phyloP scores from a whole-genome alignment of 2,329 filamentous ascomycete genomes.

The Aspergillus sp. region DNA sequence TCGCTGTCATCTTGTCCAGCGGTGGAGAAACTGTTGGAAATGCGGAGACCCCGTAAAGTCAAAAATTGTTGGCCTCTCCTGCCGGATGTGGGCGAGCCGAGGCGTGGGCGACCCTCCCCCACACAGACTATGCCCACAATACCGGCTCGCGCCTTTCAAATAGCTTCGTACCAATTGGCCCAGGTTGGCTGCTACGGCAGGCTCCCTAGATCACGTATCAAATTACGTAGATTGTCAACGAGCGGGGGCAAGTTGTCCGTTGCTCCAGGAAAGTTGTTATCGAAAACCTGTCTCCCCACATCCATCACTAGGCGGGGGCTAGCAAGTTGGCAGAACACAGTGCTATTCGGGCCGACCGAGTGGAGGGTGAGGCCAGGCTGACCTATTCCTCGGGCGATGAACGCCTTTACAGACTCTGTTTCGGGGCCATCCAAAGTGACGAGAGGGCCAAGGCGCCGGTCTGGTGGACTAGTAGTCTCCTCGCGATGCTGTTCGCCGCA shows the following conservation, averaged over 20 bases:
- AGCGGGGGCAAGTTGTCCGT: slow-evolving; percentile 3
- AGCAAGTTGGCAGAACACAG: slow-evolving; percentile 1
- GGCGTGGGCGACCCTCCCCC: neutral
- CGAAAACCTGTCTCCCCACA: slow-evolving; percentile 2
- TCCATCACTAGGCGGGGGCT: slow-evolving; percentile 8
- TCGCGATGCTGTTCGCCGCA: neutral
- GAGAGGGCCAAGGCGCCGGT: neutral
- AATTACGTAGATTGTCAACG: slow-evolving; percentile 1
- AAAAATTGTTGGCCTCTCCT: neutral
- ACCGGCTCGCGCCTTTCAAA: neutral
- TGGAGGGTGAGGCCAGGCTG: neutral
- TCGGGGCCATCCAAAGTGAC: neutral
- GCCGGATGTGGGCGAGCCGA: neutral
- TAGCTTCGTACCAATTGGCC: too few species aligned
- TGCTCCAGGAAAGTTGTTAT: neutral
- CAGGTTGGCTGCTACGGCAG: neutral
- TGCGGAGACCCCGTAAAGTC: neutral
- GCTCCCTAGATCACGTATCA: slow-evolving; percentile 2
- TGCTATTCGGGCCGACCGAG: neutral
- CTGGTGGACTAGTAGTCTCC: too few species aligned
- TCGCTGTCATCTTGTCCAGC: neutral
- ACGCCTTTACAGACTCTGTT: neutral
- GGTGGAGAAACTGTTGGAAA: neutral
- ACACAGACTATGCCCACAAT: neutral
- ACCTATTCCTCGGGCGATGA: neutral